Base-by-base conservation (phyloP, 2,329 filamentous ascomycete genomes). In the Ramularia collo-cygni region DNA sequence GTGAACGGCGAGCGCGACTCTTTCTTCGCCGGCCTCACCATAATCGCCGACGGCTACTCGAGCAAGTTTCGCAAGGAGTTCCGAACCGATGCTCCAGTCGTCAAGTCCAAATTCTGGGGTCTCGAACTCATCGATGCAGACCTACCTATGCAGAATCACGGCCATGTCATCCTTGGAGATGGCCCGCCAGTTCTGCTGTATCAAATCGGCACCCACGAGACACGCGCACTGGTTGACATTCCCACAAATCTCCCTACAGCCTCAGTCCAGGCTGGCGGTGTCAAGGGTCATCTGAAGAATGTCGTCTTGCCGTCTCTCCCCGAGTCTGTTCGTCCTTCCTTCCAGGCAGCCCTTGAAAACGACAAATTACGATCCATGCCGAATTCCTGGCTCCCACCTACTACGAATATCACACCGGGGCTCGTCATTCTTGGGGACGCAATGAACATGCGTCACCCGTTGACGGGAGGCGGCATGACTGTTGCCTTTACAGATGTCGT, bases 391-490 rank as follows among this genome's bases (percentile, higher is more conserved):
- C 77, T 98, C 2, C 89, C 92, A 4, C 79, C 92, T 0, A 75
- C 79, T 1, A 84, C 83, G 44, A 83, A 85, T 58, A 75, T 72
- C 31, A 75, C 76, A 8, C 76, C 79, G 1, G 86, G 86, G 3
- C 67, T 95, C 44, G 73, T 95, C 35, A 70, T 98, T 26, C 74
- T 96, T 7, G 92, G 92, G 43, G 92, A 98, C 61, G 90, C 92
- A 10, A 82, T 94, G 74, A 98, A 98, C 70, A 98, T 98, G 92
- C 85, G 92, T n/a, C 92, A 98, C 66, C 92, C 92, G 2, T 74
- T 98, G 9, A 98, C 92, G 0, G 92, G 92, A 38, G 92, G 92
- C 51, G 92, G 92, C 54, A 98, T 98, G 92, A 96, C 90, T 0
- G 92, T 96, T 2, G 92, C 87, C 1, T 84, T 98, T 64, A 94